Evolutionary conservation across 441 rosid species (phyloP).

Genomic region (Erysimum pusillum): DNA sequence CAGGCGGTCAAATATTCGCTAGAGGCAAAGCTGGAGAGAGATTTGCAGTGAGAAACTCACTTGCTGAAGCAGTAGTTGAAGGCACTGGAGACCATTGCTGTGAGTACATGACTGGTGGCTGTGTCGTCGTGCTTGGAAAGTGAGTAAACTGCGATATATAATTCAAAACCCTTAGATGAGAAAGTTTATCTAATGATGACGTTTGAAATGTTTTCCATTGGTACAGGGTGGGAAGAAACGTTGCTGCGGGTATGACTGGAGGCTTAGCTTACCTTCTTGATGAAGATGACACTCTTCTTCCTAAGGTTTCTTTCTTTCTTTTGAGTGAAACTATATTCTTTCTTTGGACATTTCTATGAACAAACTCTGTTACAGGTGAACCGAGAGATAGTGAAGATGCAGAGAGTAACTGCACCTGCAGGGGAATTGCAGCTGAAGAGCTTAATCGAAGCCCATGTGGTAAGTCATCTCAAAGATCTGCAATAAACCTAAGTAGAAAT

Average conservation of each 20-base stretch:
- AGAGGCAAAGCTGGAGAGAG: conserved; percentile 98
- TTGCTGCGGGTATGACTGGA: conserved; percentile 99
- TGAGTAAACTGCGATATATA: conserved; percentile 49
- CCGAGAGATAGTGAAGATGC: conserved; percentile 92
- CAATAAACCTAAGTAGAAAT: background rate
- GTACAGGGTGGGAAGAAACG: conserved; percentile 95
- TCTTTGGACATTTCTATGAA: conserved; percentile 32
- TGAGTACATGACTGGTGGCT: conserved; percentile 99
- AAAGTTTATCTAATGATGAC: background rate
- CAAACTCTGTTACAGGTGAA: conserved; percentile 62
- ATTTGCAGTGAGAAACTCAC: conserved; percentile 97
- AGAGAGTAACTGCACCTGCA: conserved; percentile 93
- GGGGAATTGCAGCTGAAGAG: conserved; percentile 95
- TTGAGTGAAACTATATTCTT: background rate
- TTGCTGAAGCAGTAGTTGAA: conserved; percentile 95
- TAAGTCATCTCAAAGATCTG: conserved; percentile 56
- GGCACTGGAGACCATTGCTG: conserved; percentile 97
- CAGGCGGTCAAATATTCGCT: conserved; percentile 91
- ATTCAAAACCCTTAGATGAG: background rate
- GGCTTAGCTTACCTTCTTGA: conserved; percentile 95
- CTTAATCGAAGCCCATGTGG: conserved; percentile 92
- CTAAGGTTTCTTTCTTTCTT: conserved; percentile 71
- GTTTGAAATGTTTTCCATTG: conserved; percentile 30
- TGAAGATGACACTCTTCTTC: conserved; percentile 82
- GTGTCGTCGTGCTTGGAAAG: conserved; percentile 97